These are phyloP conservation scores for Phytopythium cucurbitacearum DNA, from an alignment of 352 stramenopile genomes.

Conservation along the genomic window DNA sequence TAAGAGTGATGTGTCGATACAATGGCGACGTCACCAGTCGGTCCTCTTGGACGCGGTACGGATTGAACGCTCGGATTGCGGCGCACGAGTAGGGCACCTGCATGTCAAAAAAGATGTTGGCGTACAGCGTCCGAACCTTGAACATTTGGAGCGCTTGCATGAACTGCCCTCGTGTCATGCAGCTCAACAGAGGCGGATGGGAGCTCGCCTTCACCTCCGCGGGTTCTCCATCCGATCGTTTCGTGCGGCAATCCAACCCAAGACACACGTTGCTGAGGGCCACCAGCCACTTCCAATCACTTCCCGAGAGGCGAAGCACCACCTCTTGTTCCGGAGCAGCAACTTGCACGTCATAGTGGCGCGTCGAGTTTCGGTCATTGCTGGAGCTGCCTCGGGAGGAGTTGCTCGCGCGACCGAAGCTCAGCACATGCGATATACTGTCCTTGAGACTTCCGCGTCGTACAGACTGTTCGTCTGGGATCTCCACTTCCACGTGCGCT, in stretches of 20 bases:
- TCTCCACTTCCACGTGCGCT: slow-evolving; percentile 24
- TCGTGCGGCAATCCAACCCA: slow-evolving; percentile 27
- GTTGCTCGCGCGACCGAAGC: neutral
- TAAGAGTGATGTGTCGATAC: slow-evolving; percentile 64
- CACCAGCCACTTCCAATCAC: slow-evolving; percentile 63
- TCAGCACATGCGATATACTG: slow-evolving; percentile 2
- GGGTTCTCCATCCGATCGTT: slow-evolving; percentile 2
- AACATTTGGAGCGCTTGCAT: slow-evolving; percentile 72
- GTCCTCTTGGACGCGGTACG: slow-evolving; percentile 51
- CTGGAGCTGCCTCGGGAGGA: neutral
- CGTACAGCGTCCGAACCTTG: slow-evolving; percentile 60
- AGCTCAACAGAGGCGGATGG: slow-evolving; percentile 45
- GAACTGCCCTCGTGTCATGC: slow-evolving; percentile 64
- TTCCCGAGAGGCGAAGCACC: slow-evolving; percentile 26
- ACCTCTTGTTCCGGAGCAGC: neutral
- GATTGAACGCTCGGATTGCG: slow-evolving; percentile 74
- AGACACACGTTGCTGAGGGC: slow-evolving; percentile 52
- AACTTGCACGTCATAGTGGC: slow-evolving; percentile 3
- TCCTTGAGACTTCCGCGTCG: neutral
- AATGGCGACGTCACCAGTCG: slow-evolving; percentile 46
- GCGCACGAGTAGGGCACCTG: slow-evolving; percentile 79
- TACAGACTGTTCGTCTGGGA: slow-evolving; percentile 22
- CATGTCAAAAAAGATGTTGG: slow-evolving; percentile 78
- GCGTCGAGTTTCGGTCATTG: neutral
- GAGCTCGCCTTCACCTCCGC: slow-evolving; percentile 1